Conservation (phyloP, 768 basidiomycete genomes). For the Lactarius deliciosus region DNA sequence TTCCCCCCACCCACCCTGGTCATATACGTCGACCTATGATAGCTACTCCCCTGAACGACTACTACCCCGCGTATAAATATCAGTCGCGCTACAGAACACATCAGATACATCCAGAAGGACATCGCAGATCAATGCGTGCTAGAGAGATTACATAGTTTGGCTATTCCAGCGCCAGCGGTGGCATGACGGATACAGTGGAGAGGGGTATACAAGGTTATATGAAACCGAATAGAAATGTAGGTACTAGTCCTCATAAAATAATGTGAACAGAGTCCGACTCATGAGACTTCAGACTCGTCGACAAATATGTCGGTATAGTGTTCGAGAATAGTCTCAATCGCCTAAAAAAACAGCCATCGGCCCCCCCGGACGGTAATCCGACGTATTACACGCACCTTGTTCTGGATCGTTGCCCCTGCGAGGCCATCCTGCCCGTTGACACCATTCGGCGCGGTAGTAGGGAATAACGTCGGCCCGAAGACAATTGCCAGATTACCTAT, state of each 20-base stretch:
- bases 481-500: constrained; percentile 93
- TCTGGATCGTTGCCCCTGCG: constrained; percentile 71
- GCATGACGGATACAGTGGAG: constrained; percentile 16
- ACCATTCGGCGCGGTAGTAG: constrained; percentile 52
- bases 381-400: constrained; percentile 47
- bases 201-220: constrained; percentile 26
- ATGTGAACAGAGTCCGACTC: constrained; percentile 31
- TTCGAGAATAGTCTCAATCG: constrained; percentile 91
- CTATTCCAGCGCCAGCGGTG: constrained; percentile 17
- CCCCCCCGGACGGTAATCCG: not conserved
- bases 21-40: not conserved
- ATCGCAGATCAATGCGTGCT: constrained; percentile 20
- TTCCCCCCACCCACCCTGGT: not conserved
- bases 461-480: constrained; percentile 96
- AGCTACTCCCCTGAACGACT: not conserved
- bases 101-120: constrained; percentile 11
- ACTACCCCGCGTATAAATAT: constrained; percentile 1
- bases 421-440: constrained; percentile 48
- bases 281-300: constrained; percentile 64
- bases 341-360: constrained; percentile 45
- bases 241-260: constrained; percentile 28
- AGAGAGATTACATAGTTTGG: constrained; percentile 22
- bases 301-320: constrained; percentile 97
- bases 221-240: constrained; percentile 27
- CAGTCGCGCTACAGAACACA: constrained; percentile 11